phyloP scores from a whole-genome alignment of 768 basidiomycete species.

The Pisolithus orientalis region DNA sequence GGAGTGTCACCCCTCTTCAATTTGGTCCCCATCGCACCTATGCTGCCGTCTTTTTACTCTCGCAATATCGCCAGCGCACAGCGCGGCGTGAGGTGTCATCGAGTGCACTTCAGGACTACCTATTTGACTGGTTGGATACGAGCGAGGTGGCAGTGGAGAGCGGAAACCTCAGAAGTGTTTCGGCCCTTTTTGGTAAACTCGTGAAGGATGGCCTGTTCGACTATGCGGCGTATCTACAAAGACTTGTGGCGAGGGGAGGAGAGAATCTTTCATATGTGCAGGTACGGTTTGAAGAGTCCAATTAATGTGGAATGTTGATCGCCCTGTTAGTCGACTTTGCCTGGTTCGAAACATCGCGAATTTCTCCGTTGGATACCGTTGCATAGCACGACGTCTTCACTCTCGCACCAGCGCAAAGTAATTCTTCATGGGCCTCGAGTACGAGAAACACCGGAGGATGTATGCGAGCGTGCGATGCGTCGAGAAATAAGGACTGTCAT shows the following conservation, averaged over 20 bases:
- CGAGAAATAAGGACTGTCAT: conserved; percentile 59
- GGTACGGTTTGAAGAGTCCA: conserved; percentile 28
- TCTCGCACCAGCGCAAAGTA: conserved; percentile 63
- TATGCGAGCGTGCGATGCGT: conserved; percentile 63
- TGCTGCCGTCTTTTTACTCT: conserved; percentile 65
- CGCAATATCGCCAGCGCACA: conserved; percentile 54
- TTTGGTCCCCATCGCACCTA: conserved; percentile 79
- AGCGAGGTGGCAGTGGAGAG: conserved; percentile 54
- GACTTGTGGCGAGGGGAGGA: conserved; percentile 77
- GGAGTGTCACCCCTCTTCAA: conserved; percentile 76
- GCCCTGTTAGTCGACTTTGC: conserved; percentile 5
- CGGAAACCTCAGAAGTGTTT: conserved; percentile 51
- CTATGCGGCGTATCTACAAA: conserved; percentile 69
- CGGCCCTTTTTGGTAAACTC: conserved; percentile 66
- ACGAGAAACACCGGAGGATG: conserved; percentile 66
- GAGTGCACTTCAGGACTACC: conserved; percentile 62
- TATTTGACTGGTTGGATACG: conserved; percentile 78
- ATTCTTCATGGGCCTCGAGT: conserved; percentile 63
- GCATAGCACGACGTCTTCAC: conserved; percentile 48
- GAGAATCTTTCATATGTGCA: conserved; percentile 47
- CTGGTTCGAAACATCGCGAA: conserved; percentile 56
- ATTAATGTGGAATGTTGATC: neutral
- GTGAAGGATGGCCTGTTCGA: conserved; percentile 67
- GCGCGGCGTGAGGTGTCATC: conserved; percentile 57
- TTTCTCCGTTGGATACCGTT: conserved; percentile 73